A percentile compares a stretch with the other conserved stretches of the same genome.
Conservation (phyloP, 2,329 filamentous ascomycete genomes). For the Botrytis galanthina region DNA sequence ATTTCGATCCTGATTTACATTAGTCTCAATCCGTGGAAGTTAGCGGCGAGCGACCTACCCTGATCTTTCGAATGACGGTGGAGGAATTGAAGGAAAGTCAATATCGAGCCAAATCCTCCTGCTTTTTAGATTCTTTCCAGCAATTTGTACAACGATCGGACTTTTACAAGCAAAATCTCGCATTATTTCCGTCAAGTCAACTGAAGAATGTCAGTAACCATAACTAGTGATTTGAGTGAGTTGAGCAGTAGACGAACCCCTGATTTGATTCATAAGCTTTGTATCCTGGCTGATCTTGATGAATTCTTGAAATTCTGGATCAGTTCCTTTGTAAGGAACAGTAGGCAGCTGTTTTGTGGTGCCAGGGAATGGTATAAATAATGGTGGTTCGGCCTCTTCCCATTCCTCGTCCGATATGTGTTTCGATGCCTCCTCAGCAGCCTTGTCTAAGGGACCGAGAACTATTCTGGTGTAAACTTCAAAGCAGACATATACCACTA, state of each 20-base stretch:
- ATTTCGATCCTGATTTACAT: conserved; percentile 47
- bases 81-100: conserved; percentile 57
- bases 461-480: conserved; percentile 48
- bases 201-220: conserved; percentile 38
- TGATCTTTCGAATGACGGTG: conserved; percentile 57
- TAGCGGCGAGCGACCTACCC: conserved; percentile 50
- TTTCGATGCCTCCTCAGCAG: conserved; percentile 40
- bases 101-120: conserved; percentile 59
- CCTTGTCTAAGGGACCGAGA: conserved; percentile 45
- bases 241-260: conserved; percentile 22
- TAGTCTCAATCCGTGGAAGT: conserved; percentile 23
- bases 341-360: conserved; percentile 51
- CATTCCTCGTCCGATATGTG: conserved; percentile 45
- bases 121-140: conserved; percentile 49
- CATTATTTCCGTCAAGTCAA: conserved; percentile 47
- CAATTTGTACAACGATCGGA: conserved; percentile 43
- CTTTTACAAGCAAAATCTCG: conserved; percentile 45
- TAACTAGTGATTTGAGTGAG: background rate
- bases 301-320: conserved; percentile 64
- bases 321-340: conserved; percentile 52
- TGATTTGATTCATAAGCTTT: conserved; percentile 42
- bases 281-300: conserved; percentile 55
- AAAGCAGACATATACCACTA: conserved; percentile 42
- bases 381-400: conserved; percentile 46
- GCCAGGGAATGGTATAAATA: conserved; percentile 63